Evolutionary conservation across 1,284 basidiomycete genomes (phyloP), one percentile per base, ranked within the genome.

Genomic region (Tilletiopsis washingtonensis): DNA sequence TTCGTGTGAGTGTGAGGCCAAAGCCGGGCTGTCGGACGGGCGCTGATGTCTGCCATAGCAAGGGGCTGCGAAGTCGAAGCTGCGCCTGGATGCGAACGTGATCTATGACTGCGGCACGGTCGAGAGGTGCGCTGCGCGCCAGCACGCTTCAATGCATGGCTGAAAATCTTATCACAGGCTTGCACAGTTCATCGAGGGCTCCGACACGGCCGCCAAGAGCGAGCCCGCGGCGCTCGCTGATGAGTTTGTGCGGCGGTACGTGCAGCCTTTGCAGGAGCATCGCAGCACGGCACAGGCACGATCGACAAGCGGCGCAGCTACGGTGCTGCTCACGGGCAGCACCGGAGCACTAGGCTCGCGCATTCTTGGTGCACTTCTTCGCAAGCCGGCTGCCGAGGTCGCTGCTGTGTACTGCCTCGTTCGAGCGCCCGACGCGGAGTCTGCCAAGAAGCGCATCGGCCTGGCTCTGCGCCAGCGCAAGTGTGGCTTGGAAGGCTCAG

Each of bases 271-370:
- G 3, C 25, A 47, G 19, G 19, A 43, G 7, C 6, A 14, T 19
- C 19, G 17, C 11, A 26, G 43, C 36, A 29, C 38, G 26, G 37
- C 4, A 38, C 20, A 55, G 52, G 40, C 36, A 53, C 50, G 26
- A 24, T 36, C 38, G n/a, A 38, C 17, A 7, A 41, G 41, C 65
- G 73, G 37, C 11, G 47, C 51, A 17, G 51, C 59, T 3, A 55
- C 54, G 23, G 26, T 67, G 5, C 74, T 81, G 3, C 73, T 84
- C 24, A 83, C 82, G 0, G 82, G 82, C 4, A 80, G 78, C 0
- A 82, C 82, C 0, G 82, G 82, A 0, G 80, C 79, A 0, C 76
- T 84, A 5, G 82, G 82, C 3, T 80, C 81, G 1, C 79, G 82
- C 49, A 75, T 83, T 11, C 76, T 84, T 17, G 67, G 75, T 25